phyloP scores from a whole-genome alignment of 495 filamentous ascomycete species.

The Astrothelium macrocarpum region DNA sequence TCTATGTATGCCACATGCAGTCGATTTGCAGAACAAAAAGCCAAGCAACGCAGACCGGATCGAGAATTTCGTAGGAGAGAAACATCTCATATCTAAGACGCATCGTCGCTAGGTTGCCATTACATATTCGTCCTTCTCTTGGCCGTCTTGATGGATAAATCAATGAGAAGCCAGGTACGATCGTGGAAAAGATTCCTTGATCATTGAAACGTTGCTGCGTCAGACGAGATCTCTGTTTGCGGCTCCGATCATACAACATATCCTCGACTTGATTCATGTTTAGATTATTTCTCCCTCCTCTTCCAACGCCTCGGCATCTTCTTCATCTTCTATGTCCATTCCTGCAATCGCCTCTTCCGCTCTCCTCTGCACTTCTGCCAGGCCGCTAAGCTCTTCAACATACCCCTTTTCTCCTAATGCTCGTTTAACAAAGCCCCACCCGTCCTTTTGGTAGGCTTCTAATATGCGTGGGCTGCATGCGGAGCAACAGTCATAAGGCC shows the following conservation, averaged over 20 bases:
- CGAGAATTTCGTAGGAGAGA: too few relatives aligned
- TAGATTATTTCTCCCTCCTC: slow-evolving; percentile 31
- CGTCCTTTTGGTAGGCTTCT: slow-evolving; percentile 57
- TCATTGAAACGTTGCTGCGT: slow-evolving; percentile 9
- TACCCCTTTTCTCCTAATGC: slow-evolving; percentile 78
- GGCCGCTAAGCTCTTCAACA: slow-evolving; percentile 80
- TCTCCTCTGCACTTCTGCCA: slow-evolving; percentile 79
- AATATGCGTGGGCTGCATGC: slow-evolving; percentile 76
- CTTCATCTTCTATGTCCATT: slow-evolving; percentile 54
- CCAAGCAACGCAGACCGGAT: too few relatives aligned
- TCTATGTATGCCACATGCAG: too few relatives aligned
- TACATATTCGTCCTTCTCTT: not conserved
- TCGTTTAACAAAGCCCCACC: slow-evolving; percentile 82
- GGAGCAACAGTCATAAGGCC: slow-evolving; percentile 82
- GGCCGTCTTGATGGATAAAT: too few relatives aligned
- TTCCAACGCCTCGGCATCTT: slow-evolving; percentile 41
- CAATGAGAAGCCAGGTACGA: too few relatives aligned
- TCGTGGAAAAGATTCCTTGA: too few relatives aligned
- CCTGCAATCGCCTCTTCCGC: slow-evolving; percentile 60
- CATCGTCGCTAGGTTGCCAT: not conserved
- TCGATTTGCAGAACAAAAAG: too few relatives aligned
- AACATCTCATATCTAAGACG: too few relatives aligned
- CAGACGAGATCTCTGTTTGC: slow-evolving; percentile 10
- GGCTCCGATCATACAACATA: slow-evolving; percentile 11
- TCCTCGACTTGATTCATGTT: too few relatives aligned